Conservation (phyloP, 1,284 basidiomycete species). For the Fomitopsis betulina region DNA sequence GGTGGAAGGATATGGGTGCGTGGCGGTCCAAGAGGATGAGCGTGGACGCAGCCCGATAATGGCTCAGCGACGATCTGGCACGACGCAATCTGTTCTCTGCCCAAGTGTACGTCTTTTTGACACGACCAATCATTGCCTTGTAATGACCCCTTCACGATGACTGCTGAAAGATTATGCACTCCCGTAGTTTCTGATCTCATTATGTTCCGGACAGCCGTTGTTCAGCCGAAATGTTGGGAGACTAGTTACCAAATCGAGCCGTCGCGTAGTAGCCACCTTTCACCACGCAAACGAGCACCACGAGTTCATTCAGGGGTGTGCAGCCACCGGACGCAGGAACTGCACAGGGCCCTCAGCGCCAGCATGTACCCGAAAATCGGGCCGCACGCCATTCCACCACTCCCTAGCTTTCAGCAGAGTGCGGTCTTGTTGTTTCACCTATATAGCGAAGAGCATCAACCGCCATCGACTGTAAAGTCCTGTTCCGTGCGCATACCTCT, state of each 20-base stretch:
- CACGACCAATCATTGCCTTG: neutral
- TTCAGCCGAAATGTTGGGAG: neutral
- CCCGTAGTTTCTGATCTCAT: neutral
- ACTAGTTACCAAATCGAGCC: neutral
- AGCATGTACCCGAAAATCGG: conserved; percentile 16
- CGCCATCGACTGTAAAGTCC: too few species aligned
- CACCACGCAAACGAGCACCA: too few species aligned
- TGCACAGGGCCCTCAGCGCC: conserved; percentile 11
- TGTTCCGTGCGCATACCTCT: conserved; percentile 15
- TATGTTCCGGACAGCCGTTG: neutral
- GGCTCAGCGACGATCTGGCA: neutral
- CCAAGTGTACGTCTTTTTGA: neutral
- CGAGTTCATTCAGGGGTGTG: neutral
- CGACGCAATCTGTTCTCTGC: neutral
- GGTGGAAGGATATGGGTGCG: neutral
- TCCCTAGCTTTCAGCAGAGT: conserved; percentile 35
- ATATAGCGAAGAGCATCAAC: neutral
- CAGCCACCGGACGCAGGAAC: conserved; percentile 7
- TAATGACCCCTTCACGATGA: neutral
- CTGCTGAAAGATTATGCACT: neutral
- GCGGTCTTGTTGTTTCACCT: conserved; percentile 56
- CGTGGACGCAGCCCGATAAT: neutral
- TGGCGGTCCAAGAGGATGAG: conserved; percentile 2
- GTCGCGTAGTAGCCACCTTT: neutral
- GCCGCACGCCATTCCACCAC: conserved; percentile 47